phyloP scores from a whole-genome alignment of 2,329 filamentous ascomycete genomes.

The Claviceps pazoutovae region DNA sequence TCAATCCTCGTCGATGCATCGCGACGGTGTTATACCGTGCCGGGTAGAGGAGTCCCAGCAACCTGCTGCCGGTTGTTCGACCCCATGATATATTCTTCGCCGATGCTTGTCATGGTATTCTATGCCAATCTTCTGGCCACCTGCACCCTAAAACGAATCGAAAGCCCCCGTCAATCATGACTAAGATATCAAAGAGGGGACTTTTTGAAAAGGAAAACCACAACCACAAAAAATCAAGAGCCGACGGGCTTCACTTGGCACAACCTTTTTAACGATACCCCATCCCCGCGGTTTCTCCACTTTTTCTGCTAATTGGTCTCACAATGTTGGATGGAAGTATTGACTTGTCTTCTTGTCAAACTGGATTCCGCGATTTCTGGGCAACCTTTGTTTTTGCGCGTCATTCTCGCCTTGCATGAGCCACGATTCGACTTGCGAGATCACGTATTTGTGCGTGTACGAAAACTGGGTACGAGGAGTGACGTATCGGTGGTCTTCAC shows the following conservation, averaged over 20 bases:
- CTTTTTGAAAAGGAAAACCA: background rate
- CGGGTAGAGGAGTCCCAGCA: background rate
- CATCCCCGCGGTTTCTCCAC: background rate
- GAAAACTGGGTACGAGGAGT: no score
- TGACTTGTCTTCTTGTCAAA: no score
- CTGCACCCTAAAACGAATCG: no score
- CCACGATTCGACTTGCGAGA: no score
- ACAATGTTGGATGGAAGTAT: no score
- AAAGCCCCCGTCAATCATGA: background rate
- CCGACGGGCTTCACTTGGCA: no score
- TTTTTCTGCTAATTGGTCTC: background rate
- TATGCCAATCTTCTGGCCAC: background rate
- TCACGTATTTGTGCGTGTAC: no score
- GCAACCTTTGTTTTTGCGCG: no score
- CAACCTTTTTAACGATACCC: constrained; percentile 3
- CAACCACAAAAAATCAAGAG: no score
- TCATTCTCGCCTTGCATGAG: no score
- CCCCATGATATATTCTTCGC: background rate
- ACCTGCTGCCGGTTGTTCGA: background rate
- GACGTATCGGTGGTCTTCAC: no score
- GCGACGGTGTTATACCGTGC: constrained; percentile 6
- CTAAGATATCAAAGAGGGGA: background rate
- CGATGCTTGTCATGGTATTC: background rate
- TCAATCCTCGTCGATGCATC: background rate
- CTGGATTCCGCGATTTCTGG: no score